Percentiles rank a stretch among this genome's conserved stretches.
These are phyloP conservation scores for Calamus simplicifolius DNA, from an alignment of 176 grass and related monocot genomes.

Conservation along the genomic window DNA sequence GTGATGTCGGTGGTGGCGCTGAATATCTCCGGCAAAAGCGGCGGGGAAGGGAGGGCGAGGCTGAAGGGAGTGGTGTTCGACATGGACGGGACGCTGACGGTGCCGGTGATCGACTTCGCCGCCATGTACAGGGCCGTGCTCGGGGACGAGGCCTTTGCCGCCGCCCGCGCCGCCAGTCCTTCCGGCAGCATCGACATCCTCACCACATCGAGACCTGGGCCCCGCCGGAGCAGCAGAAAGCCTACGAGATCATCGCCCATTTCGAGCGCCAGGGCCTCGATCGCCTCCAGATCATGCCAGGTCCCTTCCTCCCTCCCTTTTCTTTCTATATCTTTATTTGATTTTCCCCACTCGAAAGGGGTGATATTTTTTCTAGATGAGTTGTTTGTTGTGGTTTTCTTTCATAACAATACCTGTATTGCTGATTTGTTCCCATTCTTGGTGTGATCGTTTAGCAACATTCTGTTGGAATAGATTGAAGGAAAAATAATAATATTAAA, in stretches of 20 bases:
- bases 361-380: background rate
- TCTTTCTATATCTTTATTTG: background rate
- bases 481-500: too few relatives aligned
- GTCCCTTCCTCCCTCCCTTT: slow-evolving; percentile 9
- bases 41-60: background rate
- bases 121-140: slow-evolving; percentile 90
- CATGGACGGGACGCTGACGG: slow-evolving; percentile 95
- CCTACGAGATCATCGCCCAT: slow-evolving; percentile 69
- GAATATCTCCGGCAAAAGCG: background rate
- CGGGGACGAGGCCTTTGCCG: slow-evolving; percentile 48
- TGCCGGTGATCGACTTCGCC: slow-evolving; percentile 84
- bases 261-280: slow-evolving; percentile 84
- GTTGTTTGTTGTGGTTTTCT: background rate
- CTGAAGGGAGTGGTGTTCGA: slow-evolving; percentile 87
- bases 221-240: slow-evolving; percentile 48
- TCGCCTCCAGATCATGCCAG: slow-evolving; percentile 92
- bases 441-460: too few relatives aligned
- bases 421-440: too few relatives aligned
- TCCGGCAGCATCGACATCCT: slow-evolving; percentile 61
- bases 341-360: background rate
- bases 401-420: too few relatives aligned
- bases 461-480: too few relatives aligned
- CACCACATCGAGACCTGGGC: slow-evolving; percentile 58
- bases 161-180: slow-evolving; percentile 27
- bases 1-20: background rate